phyloP scores from a whole-genome alignment of 2,329 filamentous ascomycete species.

The Metarhizium anisopliae region DNA sequence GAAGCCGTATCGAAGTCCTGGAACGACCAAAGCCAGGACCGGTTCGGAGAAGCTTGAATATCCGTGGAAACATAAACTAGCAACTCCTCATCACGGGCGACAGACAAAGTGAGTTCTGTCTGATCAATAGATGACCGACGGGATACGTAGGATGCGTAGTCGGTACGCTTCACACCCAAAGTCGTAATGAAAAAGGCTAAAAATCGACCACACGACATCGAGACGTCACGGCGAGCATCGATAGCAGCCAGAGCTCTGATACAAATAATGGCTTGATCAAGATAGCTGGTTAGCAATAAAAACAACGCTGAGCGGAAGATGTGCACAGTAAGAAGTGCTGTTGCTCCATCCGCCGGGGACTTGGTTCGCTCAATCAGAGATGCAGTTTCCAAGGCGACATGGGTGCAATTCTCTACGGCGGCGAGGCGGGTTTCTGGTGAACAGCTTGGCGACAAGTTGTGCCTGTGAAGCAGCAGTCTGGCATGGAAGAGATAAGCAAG shows the following conservation, averaged over 20 bases:
- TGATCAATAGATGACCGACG: slow-evolving; percentile 23
- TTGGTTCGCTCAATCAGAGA: slow-evolving; percentile 61
- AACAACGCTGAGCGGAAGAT: slow-evolving; percentile 82
- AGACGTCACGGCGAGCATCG: slow-evolving; percentile 61
- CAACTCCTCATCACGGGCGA: slow-evolving; percentile 69
- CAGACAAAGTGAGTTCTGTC: slow-evolving; percentile 19
- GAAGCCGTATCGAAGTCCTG: slow-evolving; percentile 38
- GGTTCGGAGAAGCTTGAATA: slow-evolving; percentile 68
- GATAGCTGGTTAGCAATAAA: slow-evolving; percentile 65
- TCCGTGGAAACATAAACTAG: slow-evolving; percentile 81
- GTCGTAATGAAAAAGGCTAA: slow-evolving; percentile 70
- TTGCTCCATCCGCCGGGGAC: slow-evolving; percentile 57
- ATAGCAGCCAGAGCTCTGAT: slow-evolving; percentile 64
- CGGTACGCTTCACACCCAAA: slow-evolving; percentile 47
- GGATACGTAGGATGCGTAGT: slow-evolving; percentile 31
- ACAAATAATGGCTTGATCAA: slow-evolving; percentile 63
- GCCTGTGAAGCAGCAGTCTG: slow-evolving; percentile 77
- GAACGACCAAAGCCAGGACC: slow-evolving; percentile 75
- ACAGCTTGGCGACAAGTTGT: slow-evolving; percentile 72
- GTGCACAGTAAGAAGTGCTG: slow-evolving; percentile 69
- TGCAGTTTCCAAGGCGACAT: slow-evolving; percentile 69
- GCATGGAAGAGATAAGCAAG: slow-evolving; percentile 73
- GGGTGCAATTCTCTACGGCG: slow-evolving; percentile 70
- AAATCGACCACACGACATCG: slow-evolving; percentile 71
- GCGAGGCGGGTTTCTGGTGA: slow-evolving; percentile 54